Evolutionary conservation across 192 early-diverging fungal genomes (phyloP).

Genomic region (Bifiguratus adelaidae): DNA sequence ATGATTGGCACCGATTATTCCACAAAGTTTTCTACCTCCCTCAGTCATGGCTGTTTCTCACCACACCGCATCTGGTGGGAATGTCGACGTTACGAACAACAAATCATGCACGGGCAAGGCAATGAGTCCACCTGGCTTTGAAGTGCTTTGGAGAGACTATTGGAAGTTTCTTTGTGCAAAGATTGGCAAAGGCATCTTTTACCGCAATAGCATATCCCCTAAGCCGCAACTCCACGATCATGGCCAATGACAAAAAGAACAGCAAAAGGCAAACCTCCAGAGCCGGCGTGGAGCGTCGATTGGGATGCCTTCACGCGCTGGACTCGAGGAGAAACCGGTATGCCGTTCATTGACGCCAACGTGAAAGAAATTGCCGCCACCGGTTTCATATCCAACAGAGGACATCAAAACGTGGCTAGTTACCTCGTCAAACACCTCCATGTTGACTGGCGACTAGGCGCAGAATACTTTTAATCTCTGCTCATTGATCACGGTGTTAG

Average conservation of each 20-base stretch:
- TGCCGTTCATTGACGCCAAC: constrained; percentile 28
- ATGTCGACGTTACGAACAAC: constrained; percentile 1
- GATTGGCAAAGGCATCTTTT: constrained; percentile 12
- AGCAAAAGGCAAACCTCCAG: neutral
- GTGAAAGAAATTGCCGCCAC: constrained; percentile 21
- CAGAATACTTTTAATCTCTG: constrained; percentile 22
- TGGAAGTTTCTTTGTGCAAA: constrained; percentile 15
- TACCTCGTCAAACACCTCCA: constrained; percentile 23
- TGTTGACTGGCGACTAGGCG: constrained; percentile 19
- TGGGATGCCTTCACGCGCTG: constrained; percentile 6
- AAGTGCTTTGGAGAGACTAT: constrained; percentile 29
- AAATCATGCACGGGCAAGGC: neutral
- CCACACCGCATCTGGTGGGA: constrained; percentile 6
- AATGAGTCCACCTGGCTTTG: constrained; percentile 27
- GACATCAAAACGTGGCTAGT: constrained; percentile 26
- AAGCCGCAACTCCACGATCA: neutral
- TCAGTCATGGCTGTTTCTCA: constrained; percentile 13
- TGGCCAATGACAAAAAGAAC: neutral
- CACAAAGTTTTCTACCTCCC: constrained; percentile 19
- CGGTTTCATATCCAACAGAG: constrained; percentile 23
- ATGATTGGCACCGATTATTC: constrained; percentile 25
- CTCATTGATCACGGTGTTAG: constrained; percentile 27
- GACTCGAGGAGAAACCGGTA: constrained; percentile 16
- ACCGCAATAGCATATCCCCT: neutral
- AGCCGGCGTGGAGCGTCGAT: constrained; percentile 3